Percentiles rank a stretch among this genome's conserved stretches.
These are phyloP conservation scores for Ascosphaera pollenicola DNA, from an alignment of 2,329 filamentous ascomycete genomes.

Conservation along the genomic window DNA sequence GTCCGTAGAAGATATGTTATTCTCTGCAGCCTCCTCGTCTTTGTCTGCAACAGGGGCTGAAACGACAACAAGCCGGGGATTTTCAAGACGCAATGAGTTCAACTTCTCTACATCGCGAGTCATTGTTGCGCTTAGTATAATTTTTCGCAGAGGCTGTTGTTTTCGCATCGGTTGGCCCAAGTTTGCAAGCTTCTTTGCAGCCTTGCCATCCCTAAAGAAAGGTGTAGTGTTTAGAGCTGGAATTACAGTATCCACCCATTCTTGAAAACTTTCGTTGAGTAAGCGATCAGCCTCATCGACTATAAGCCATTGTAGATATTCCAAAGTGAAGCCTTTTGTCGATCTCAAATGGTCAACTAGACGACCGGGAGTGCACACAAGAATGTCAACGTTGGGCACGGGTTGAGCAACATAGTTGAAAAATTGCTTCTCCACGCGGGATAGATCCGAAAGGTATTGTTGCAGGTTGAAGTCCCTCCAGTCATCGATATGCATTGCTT, in stretches of 20 bases:
- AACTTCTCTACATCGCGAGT: constrained; percentile 67
- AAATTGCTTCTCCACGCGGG: constrained; percentile 20
- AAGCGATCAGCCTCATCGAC: constrained; percentile 90
- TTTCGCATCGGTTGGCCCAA: constrained; percentile 18
- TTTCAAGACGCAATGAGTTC: constrained; percentile 45
- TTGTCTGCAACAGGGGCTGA: constrained; percentile 7
- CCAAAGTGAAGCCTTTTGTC: constrained; percentile 60
- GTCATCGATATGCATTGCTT: constrained; percentile 20
- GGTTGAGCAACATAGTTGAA: constrained; percentile 40
- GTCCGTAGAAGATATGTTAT: constrained; percentile 2
- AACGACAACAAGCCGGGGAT: constrained; percentile 56
- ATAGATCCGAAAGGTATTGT: constrained; percentile 21
- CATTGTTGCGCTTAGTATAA: constrained; percentile 82
- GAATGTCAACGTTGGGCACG: constrained; percentile 59
- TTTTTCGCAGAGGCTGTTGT: constrained; percentile 44
- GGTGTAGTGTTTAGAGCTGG: constrained; percentile 24
- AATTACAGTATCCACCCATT: constrained; percentile 60
- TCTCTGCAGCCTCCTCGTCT: constrained; percentile 4
- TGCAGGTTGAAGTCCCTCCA: constrained; percentile 26
- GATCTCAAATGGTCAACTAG: constrained; percentile 76
- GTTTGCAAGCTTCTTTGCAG: constrained; percentile 11
- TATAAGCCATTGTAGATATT: constrained; percentile 65
- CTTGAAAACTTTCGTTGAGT: constrained; percentile 76
- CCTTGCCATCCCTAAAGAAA: too few relatives aligned
- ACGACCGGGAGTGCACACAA: constrained; percentile 79